Evolutionary conservation across 768 basidiomycete species (phyloP).

Genomic region (Lactifluus subvellereus): DNA sequence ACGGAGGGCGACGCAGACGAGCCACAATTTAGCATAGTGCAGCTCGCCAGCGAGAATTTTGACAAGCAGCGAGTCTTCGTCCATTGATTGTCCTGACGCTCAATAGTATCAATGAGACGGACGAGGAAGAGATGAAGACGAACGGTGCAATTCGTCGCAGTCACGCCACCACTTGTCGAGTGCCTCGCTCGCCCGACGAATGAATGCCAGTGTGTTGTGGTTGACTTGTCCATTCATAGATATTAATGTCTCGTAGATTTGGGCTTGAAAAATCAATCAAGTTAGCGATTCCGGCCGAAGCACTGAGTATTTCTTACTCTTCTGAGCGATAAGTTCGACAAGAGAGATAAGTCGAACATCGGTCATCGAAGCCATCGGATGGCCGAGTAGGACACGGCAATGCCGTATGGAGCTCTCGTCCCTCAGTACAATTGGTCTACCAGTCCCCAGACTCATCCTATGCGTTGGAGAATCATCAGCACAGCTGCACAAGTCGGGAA

Average conservation of each 20-base stretch:
- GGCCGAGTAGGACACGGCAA: slow-evolving; percentile 72
- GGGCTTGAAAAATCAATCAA: slow-evolving; percentile 45
- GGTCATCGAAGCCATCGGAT: slow-evolving; percentile 84
- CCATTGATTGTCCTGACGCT: slow-evolving; percentile 62
- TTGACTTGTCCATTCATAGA: slow-evolving; percentile 84
- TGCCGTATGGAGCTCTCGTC: slow-evolving; percentile 85
- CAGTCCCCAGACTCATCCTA: slow-evolving; percentile 89
- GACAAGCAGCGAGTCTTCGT: slow-evolving; percentile 77
- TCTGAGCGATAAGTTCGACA: slow-evolving; percentile 86
- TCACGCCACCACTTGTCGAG: slow-evolving; percentile 90
- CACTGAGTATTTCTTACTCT: slow-evolving; percentile 49
- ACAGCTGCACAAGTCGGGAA: slow-evolving; percentile 9
- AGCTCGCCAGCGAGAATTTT: slow-evolving; percentile 86
- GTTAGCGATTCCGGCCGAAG: neutral
- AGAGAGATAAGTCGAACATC: slow-evolving; percentile 84
- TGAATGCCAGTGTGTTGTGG: slow-evolving; percentile 77
- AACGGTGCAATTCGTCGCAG: slow-evolving; percentile 80
- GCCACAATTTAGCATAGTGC: slow-evolving; percentile 92
- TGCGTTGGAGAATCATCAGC: slow-evolving; percentile 15
- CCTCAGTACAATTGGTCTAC: slow-evolving; percentile 82
- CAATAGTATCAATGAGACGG: slow-evolving; percentile 10
- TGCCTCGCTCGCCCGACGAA: slow-evolving; percentile 79
- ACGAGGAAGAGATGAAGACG: slow-evolving; percentile 26
- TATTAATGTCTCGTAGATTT: slow-evolving; percentile 87
- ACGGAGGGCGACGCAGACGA: slow-evolving; percentile 86